Evolutionary conservation across 2,329 filamentous ascomycete species (phyloP), one percentile per base, ranked within the genome.

Genomic region (Neobulgaria alba): DNA sequence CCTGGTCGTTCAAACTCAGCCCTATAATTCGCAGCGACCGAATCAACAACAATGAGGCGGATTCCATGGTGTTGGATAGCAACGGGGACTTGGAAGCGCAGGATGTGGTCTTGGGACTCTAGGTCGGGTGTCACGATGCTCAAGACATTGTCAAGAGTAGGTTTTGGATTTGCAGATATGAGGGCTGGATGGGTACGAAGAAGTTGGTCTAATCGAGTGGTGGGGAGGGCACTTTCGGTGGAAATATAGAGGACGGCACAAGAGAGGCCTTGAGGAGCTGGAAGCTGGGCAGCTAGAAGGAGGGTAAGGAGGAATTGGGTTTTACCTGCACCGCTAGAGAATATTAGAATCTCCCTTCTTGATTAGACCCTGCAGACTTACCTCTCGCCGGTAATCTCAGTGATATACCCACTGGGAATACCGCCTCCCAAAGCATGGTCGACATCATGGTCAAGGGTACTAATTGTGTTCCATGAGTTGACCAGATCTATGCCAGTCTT

Each of bases 81-180:
- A 14, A 95, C 82, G 1, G 92, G 92, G 4, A 96, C 79, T 61
- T 98, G 92, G 63, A 86, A 96, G 49, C 79, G 80, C 18, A 96
- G 69, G 57, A 98, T 95, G 63, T 96, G 90, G 45, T 96, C 90
- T 63, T 98, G 92, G 0, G 85, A 82, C 63, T 96, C 92, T 41
- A 96, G 78, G 59, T 96, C 89, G 21, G 86, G 85, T 8, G 86
- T 88, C 36, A 82, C 79, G 50, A 92, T 85, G 60, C 82, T 85
- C 54, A 88, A 73, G 48, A 98, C 80, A 50, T 73, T 71, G 60
- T 85, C 79, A 4, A 95, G 71, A 0, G 84, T 84, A 1, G 88
- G 79, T 16, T 42, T 53, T 3, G 46, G 47, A 12, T 62, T 49
- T 50, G 12, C 74, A 57, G 16, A 53, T 54, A 18, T 61, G 42